These are phyloP conservation scores for Galerina marginata DNA, from an alignment of 768 basidiomycete species.

Conservation along the genomic window DNA sequence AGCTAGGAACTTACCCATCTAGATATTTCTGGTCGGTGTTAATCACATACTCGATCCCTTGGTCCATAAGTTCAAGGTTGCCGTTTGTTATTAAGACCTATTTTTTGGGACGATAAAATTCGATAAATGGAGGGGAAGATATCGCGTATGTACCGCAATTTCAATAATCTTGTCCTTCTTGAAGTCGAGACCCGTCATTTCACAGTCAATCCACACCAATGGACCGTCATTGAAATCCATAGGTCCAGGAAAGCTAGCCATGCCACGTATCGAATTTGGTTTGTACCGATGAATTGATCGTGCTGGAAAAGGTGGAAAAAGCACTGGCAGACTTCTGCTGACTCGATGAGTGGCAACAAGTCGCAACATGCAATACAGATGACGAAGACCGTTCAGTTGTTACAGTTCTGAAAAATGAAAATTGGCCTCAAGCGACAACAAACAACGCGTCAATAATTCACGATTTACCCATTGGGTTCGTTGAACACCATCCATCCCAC, in stretches of 20 bases:
- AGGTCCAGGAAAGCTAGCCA: background rate
- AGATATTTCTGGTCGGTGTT: slow-evolving; percentile 69
- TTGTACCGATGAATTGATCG: background rate
- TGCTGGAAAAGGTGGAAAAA: slow-evolving; percentile 2
- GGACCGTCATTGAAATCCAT: slow-evolving; percentile 60
- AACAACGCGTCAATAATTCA: slow-evolving; percentile 12
- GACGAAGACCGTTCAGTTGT: background rate
- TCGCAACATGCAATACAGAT: slow-evolving; percentile 11
- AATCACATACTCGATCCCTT: slow-evolving; percentile 80
- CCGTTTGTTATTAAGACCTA: slow-evolving; percentile 91
- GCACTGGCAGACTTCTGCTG: background rate
- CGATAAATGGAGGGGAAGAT: background rate
- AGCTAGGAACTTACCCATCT: slow-evolving; percentile 59
- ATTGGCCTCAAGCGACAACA: slow-evolving; percentile 6
- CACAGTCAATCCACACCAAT: slow-evolving; percentile 86
- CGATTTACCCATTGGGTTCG: background rate
- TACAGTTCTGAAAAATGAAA: background rate
- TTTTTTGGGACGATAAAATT: background rate
- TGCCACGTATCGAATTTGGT: background rate
- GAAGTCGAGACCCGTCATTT: slow-evolving; percentile 82
- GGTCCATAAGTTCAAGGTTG: slow-evolving; percentile 78
- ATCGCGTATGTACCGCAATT: slow-evolving; percentile 60
- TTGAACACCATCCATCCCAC: background rate
- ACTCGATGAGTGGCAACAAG: slow-evolving; percentile 7
- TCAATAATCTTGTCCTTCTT: slow-evolving; percentile 77